Conservation (phyloP, 345 rosid species). For the Bretschneidera sinensis region DNA sequence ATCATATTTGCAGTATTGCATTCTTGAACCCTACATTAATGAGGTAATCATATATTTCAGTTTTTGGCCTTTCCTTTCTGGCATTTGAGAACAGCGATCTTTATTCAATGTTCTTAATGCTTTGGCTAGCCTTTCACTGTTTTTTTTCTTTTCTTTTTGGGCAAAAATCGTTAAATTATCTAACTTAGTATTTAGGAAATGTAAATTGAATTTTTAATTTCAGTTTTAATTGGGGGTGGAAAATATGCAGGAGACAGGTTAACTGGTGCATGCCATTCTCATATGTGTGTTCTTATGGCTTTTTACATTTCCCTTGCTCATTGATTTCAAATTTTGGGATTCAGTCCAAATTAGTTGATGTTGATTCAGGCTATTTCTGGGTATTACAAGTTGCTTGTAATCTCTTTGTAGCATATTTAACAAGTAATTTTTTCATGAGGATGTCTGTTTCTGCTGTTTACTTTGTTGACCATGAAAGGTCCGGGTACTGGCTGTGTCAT, state of each 20-base stretch:
- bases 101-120: not conserved
- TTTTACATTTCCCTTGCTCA: not conserved
- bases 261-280: not conserved
- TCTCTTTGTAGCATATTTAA: not conserved
- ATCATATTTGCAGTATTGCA: slow-evolving; percentile 73
- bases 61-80: slow-evolving; percentile 1
- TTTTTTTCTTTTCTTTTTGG: no score
- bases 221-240: not conserved
- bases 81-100: not conserved
- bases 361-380: not conserved
- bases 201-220: not conserved
- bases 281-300: not conserved
- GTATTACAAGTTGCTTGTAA: not conserved
- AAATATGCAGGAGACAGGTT: not conserved
- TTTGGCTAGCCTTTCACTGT: not conserved
- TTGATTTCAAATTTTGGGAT: not conserved
- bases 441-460: no score
- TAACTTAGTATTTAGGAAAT: not conserved
- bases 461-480: slow-evolving; percentile 38
- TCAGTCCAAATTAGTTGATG: not conserved
- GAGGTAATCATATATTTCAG: slow-evolving; percentile 40
- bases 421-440: no score
- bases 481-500: slow-evolving; percentile 52
- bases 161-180: no score
- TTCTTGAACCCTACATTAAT: slow-evolving; percentile 54